Percentiles rank a stretch among this genome's conserved stretches.
These are phyloP conservation scores for Porogramme epimiltina DNA, from an alignment of 1,284 basidiomycete genomes.

Conservation along the genomic window DNA sequence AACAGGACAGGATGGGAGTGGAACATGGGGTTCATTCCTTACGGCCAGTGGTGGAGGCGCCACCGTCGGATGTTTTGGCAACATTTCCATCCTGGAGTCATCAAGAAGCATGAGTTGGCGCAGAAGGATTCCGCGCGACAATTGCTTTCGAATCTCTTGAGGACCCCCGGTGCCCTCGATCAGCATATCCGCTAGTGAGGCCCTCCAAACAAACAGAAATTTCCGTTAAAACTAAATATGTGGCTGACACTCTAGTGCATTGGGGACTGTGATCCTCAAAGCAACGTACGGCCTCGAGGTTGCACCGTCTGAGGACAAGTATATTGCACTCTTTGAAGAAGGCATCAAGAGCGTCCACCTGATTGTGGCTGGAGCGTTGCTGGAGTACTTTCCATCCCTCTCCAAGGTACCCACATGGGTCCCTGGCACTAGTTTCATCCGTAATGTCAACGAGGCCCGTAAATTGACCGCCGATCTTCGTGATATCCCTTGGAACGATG, in stretches of 20 bases:
- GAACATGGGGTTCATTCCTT: conserved; percentile 12
- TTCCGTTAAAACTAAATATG: background rate
- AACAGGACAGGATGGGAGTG: conserved; percentile 21
- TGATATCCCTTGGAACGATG: conserved; percentile 2
- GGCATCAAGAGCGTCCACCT: conserved; percentile 5
- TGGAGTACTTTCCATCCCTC: conserved; percentile 21
- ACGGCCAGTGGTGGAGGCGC: conserved; percentile 18
- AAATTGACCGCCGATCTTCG: background rate
- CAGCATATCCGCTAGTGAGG: conserved; percentile 3
- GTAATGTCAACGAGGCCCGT: background rate
- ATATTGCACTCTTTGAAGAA: conserved; percentile 7
- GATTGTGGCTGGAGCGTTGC: conserved; percentile 8
- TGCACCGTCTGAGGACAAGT: conserved; percentile 3
- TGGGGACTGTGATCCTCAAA: conserved; percentile 10
- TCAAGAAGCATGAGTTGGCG: background rate
- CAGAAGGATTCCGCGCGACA: conserved; percentile 8
- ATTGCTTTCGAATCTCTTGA: conserved; percentile 8
- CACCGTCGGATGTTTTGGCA: conserved; percentile 19
- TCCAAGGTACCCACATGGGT: conserved; percentile 25
- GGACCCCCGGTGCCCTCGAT: background rate
- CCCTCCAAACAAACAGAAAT: background rate
- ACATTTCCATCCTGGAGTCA: conserved; percentile 8
- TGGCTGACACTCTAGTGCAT: background rate
- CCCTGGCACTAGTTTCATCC: conserved; percentile 22
- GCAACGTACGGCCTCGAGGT: conserved; percentile 13